Evolutionary conservation across 1,284 basidiomycete genomes (phyloP).

Genomic region (Ganoderma meredithae): DNA sequence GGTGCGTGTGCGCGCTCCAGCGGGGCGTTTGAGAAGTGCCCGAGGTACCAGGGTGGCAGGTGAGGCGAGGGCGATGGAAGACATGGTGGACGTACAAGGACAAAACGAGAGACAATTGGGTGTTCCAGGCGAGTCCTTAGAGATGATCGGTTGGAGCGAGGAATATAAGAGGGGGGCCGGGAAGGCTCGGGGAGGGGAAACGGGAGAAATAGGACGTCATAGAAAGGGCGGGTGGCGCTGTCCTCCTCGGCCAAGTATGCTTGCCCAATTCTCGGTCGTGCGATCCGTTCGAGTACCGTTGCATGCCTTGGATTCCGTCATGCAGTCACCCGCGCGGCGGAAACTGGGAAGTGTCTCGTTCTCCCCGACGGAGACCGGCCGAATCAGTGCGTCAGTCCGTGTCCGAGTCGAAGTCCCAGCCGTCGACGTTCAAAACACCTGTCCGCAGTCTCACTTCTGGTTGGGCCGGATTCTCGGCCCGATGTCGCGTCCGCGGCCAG

Average conservation of each 20-base stretch:
- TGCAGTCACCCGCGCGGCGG: too few relatives aligned
- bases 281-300: neutral
- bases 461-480: neutral
- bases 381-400: neutral
- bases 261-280: neutral
- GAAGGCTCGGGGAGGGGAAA: slow-evolving; percentile 16
- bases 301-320: neutral
- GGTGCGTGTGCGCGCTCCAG: slow-evolving; percentile 30
- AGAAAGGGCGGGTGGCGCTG: neutral
- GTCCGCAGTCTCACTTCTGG: too few relatives aligned
- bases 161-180: slow-evolving; percentile 13
- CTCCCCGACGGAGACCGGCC: slow-evolving; percentile 1
- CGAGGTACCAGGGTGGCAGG: too few relatives aligned
- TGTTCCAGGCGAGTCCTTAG: slow-evolving; percentile 7
- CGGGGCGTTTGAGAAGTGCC: slow-evolving; percentile 11
- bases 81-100: neutral
- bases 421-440: neutral
- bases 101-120: neutral
- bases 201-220: slow-evolving; percentile 31
- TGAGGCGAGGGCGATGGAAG: neutral
- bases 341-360: neutral
- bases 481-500: neutral
- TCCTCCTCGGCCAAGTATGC: neutral
- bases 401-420: neutral
- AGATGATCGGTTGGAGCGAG: neutral